Percentiles rank a stretch among this genome's conserved stretches.
phyloP scores from a whole-genome alignment of 1,284 basidiomycete species.

The Cryptococcus jaspeensis region DNA sequence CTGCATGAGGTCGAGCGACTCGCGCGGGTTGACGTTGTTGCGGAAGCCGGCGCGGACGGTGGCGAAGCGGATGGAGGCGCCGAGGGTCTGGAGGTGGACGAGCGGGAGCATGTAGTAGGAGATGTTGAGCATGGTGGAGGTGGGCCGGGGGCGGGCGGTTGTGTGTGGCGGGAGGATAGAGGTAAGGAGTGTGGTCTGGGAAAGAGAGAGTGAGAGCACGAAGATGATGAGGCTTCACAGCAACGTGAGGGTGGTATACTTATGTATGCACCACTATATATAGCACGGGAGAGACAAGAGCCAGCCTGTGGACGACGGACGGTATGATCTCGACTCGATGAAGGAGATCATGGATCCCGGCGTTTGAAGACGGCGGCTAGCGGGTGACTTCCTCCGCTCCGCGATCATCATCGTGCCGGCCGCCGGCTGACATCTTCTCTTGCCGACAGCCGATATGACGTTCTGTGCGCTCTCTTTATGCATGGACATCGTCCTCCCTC shows the following conservation, averaged over 20 bases:
- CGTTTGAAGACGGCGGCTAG: no score
- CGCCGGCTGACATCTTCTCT: no score
- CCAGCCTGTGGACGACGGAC: no score
- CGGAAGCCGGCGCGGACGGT: slow-evolving; percentile 19
- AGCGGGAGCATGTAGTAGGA: slow-evolving; percentile 37
- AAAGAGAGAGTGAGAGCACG: background rate
- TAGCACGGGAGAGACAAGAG: background rate
- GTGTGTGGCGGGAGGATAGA: background rate
- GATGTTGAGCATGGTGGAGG: slow-evolving; percentile 25
- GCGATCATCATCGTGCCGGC: no score
- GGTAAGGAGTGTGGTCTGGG: background rate
- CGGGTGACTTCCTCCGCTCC: no score
- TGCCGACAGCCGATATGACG: no score
- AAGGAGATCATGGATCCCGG: no score
- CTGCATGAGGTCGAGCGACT: slow-evolving; percentile 25
- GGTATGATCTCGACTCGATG: no score
- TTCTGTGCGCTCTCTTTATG: no score
- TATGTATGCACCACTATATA: background rate
- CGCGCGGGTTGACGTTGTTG: slow-evolving; percentile 38
- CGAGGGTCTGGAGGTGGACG: slow-evolving; percentile 33
- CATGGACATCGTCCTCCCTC: background rate
- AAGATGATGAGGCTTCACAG: background rate
- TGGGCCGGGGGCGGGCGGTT: background rate
- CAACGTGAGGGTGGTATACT: background rate
- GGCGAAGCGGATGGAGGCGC: slow-evolving; percentile 23